Base-by-base conservation (phyloP, 805 yeast species). In the Yarrowia phangngaensis region DNA sequence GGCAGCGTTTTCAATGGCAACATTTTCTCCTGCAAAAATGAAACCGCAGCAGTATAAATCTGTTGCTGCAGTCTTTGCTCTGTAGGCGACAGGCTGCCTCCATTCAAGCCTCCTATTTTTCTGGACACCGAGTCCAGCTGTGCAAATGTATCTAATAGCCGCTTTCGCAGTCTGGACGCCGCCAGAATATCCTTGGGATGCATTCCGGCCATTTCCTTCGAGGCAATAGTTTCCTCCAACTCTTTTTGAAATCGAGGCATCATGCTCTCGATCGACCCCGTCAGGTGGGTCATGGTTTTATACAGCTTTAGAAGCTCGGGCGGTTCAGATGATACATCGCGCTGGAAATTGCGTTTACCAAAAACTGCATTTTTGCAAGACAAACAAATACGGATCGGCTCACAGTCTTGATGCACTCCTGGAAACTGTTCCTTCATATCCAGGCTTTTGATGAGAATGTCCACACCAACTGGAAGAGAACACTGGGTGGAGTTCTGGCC, bases 381-480 rank as follows among this genome's bases (percentile, higher is more conserved):
- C 3, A 72, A 65, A 65, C 97, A 90, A 24, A 87, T 64, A 29
- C 95, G 32, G 55, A 51, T 11, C 38, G 49, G 19, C 52, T 32
- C 40, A 51, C 55, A n/a, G 41, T 50, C 6, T n/a, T n/a, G n/a
- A n/a, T n/a, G n/a, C n/a, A n/a, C n/a, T n/a, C 53, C 54, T 4
- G 51, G 52, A 7, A 49, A 22, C n/a, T 50, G 53, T 24, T 36
- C 43, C 15, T 49, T 52, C 26, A 47, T 51, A 4, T 46, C 58
- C 31, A 67, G 54, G 47, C 63, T 62, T 16, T 51, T 55, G 6
- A 62, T 61, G 28, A 66, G 53, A 24, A 63, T 36, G 15, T 60
- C 61, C 2, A 81, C 56, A 0, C 85, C 85, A 0, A 86, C 80
- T 50, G 78, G 77, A 60, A 79, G 76, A 0, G 96, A 87, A 62